Conservation (phyloP, 2,329 filamentous ascomycete species). For the Calonectria hawksworthii region DNA sequence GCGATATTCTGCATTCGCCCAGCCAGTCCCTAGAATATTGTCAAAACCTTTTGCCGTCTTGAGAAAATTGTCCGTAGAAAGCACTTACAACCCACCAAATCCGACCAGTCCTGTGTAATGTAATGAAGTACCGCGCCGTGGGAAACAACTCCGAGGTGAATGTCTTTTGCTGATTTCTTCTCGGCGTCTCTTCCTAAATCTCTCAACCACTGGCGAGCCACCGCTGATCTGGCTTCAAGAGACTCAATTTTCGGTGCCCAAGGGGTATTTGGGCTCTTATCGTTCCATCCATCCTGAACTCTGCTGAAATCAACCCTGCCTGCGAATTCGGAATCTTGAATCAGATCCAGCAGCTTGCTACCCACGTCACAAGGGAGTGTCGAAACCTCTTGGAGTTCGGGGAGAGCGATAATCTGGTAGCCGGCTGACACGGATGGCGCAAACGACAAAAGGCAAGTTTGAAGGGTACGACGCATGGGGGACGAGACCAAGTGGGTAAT, state of each 20-base stretch:
- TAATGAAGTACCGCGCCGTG: not conserved
- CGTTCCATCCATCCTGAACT: not conserved
- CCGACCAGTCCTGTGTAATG: not conserved
- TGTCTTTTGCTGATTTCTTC: not conserved
- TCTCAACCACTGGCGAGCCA: not conserved
- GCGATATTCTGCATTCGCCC: not conserved
- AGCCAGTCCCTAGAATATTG: not conserved
- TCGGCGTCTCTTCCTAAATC: not conserved
- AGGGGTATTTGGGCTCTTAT: not conserved
- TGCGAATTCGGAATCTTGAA: constrained; percentile 11
- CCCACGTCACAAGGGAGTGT: not conserved
- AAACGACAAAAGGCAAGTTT: not conserved
- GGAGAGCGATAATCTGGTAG: not conserved
- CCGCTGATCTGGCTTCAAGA: not conserved
- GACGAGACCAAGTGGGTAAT: not conserved
- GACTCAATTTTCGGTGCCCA: not conserved
- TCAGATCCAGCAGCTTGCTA: not conserved
- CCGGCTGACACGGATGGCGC: not conserved
- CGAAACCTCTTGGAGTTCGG: not conserved
- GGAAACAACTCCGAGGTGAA: not conserved
- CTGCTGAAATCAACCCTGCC: constrained; percentile 4
- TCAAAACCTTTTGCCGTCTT: not conserved
- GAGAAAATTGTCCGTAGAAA: no score
- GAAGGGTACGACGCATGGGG: not conserved
- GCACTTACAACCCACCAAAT: not conserved